phyloP scores from a whole-genome alignment of 441 rosid species.

The Erodium trifolium region DNA sequence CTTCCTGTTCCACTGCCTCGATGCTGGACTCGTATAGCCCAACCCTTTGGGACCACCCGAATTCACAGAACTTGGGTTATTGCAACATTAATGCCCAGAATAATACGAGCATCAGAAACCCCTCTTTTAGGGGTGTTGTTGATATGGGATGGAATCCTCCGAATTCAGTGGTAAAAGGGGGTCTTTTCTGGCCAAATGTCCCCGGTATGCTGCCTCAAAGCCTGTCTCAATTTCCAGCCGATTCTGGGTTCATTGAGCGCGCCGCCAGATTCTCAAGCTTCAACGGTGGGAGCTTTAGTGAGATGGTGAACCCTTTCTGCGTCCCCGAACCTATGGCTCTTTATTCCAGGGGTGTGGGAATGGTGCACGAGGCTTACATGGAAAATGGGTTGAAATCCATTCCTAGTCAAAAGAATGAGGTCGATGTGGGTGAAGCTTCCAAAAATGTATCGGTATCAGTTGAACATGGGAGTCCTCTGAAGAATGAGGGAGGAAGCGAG shows the following conservation, averaged over 20 bases:
- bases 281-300: conserved; percentile 64
- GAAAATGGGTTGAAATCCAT: conserved; percentile 33
- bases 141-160: conserved; percentile 69
- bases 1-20: conserved; percentile 64
- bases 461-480: conserved; percentile 39
- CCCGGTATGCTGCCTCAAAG: conserved; percentile 55
- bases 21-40: conserved; percentile 60
- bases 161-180: conserved; percentile 51
- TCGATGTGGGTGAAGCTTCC: conserved; percentile 42
- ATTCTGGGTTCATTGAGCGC: conserved; percentile 84
- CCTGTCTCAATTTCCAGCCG: conserved; percentile 81
- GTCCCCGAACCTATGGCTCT: conserved; percentile 49
- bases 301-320: conserved; percentile 57
- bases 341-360: conserved; percentile 41
- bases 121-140: conserved; percentile 33
- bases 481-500: conserved; percentile 39
- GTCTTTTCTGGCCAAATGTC: conserved; percentile 43
- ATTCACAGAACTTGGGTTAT: conserved; percentile 50
- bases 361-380: conserved; percentile 32
- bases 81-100: conserved; percentile 31
- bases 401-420: conserved; percentile 37
- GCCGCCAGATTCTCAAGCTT: conserved; percentile 90
- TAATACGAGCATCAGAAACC: conserved; percentile 31
- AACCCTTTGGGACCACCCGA: conserved; percentile 61
- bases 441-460: conserved; percentile 37